A percentile compares a stretch with the other conserved stretches of the same genome.
phyloP scores from a whole-genome alignment of 345 rosid species.

The Gynandropsis gynandra region DNA sequence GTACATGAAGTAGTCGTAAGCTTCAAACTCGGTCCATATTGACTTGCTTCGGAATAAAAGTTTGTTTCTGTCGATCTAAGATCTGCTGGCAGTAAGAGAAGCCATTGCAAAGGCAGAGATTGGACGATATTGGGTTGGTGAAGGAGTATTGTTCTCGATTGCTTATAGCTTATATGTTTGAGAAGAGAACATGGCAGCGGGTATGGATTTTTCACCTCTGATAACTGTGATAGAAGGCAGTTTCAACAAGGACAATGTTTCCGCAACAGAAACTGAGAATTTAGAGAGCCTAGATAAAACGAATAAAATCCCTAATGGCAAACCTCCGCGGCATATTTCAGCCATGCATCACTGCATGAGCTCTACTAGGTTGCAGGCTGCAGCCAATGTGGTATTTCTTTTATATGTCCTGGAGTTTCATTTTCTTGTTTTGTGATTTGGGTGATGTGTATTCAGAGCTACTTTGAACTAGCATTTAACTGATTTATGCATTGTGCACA shows the following conservation, averaged over 20 bases:
- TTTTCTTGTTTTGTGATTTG: too few relatives aligned
- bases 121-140: not conserved
- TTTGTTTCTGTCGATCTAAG: constrained; percentile 12
- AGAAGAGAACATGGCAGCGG: constrained; percentile 40
- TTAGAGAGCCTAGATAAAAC: constrained; percentile 40
- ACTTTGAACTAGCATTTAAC: not conserved
- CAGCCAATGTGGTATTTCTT: constrained; percentile 48
- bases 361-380: constrained; percentile 38
- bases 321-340: constrained; percentile 71
- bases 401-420: not conserved
- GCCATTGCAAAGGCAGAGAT: constrained; percentile 10
- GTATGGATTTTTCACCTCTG: constrained; percentile 56
- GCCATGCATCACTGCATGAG: constrained; percentile 38
- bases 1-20: constrained; percentile 17
- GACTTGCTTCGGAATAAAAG: constrained; percentile 13
- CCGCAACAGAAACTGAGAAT: constrained; percentile 35
- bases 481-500: constrained; percentile 26
- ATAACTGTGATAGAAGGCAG: constrained; percentile 42
- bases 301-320: constrained; percentile 45
- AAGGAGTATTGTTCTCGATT: constrained; percentile 8
- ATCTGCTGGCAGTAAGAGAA: constrained; percentile 10
- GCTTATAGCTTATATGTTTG: constrained; percentile 27
- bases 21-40: not conserved
- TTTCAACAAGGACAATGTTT: constrained; percentile 31
- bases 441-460: too few relatives aligned